Evolutionary conservation across 495 filamentous ascomycete genomes (phyloP), one percentile per base, ranked within the genome.

Genomic region (Trichoderma asperelloides): DNA sequence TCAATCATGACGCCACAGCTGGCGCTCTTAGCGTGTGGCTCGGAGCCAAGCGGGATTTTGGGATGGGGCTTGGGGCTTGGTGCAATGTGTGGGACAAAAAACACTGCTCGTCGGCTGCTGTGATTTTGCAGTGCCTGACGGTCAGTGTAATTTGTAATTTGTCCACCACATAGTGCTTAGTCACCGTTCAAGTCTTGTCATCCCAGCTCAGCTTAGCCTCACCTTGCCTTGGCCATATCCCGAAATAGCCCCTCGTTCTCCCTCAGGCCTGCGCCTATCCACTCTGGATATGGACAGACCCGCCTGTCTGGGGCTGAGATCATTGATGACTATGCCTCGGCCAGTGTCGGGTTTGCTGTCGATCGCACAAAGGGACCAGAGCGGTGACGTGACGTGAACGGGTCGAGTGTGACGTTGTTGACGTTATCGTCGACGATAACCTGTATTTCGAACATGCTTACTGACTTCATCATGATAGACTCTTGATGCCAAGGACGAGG

Each of bases 401-500:
- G 3, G 18, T n/a, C 21, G 49, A 3, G 49, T 21, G 49, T 55
- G 49, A 55, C 49, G 49, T 55, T 45, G 16, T 18, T 45, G 41
- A 45, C 12, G 12, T 12, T 45, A 2, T 45, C 41, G 12, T 18
- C 13, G 11, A 18, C 12, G 16, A 15, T 0, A 47, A 47, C 43
- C 43, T 37, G 33, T 37, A 47, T 47, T 47, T 0, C n/a, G 43
- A 16, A 47, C 15, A 18, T 57, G 21, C 21, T 12, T 45, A 47
- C 60, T 67, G 25, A 47, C 28, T 55, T 65, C 28, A 39, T 63
- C 33, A 64, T 65, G 55, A 62, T 71, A 40, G 71, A 70, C 70
- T 69, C 74, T 64, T 41, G 39, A 43, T 45, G 80, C 74, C 63
- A 71, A 75, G 66, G 80, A 75, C 63, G 71, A 75, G 65, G 70